Base-by-base conservation (phyloP, 352 stramenopile genomes). In the Pythium diclinum region DNA sequence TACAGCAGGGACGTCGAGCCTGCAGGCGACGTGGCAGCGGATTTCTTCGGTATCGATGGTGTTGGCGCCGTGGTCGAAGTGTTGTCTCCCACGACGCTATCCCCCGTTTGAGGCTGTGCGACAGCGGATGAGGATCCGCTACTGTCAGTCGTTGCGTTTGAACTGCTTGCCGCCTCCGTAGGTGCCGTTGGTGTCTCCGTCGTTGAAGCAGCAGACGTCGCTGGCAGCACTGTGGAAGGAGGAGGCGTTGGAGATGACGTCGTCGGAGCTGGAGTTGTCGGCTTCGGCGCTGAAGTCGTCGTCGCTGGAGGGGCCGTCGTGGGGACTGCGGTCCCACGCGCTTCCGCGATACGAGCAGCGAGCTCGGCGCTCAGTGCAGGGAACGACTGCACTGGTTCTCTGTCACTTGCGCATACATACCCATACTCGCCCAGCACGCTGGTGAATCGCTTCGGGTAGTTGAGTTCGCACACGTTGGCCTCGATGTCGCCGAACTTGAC, bases 401-500 rank as follows among this genome's bases (percentile, higher is more conserved):
- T 51, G 44, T 51, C 19, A 1, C 13, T 28, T n/a, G 17, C 3
- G 44, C 44, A 51, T 0, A 8, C n/a, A 14, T 8, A 28, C 2
- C 44, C n/a, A 28, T 8, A 11, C 19, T 19, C 44, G 6, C 44
- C 7, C 6, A 51, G 6, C 1, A 30, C 1, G 3, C 14, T 10
- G 19, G 19, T 51, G n/a, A 30, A 3, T 25, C 46, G 42, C 6
- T 21, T 25, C 8, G 49, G 59, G 36, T 59, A 65, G 38, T 65
- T 36, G 59, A 65, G 40, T 33, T 65, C 59, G 21, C 59, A 58
- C 16, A 59, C 49, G 21, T 52, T 11, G 19, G 10, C 3, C 14
- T 59, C 19, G 21, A 65, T 59, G 47, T 59, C 59, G 28, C 21
- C n/a, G n/a, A 65, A 65, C 32, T 38, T 33, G 23, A 65, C 49